Conservation (phyloP, 2,329 filamentous ascomycete genomes). For the Aureobasidium melanogenum region DNA sequence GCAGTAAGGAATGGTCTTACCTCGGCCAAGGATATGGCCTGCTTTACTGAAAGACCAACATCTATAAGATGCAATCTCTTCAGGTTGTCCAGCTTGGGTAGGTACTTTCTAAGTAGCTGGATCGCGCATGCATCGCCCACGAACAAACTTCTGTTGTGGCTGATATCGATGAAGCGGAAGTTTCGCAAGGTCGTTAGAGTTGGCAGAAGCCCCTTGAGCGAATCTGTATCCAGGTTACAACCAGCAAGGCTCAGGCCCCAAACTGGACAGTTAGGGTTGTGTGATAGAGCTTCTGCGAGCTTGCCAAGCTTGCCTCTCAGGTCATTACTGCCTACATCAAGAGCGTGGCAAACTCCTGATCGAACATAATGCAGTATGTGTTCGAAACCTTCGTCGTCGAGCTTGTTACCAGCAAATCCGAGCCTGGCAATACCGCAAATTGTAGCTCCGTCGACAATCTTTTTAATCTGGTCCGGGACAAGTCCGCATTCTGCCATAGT, state of each 20-base stretch:
- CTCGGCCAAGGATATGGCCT: slow-evolving; percentile 85
- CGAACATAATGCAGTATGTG: slow-evolving; percentile 70
- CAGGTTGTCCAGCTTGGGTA: slow-evolving; percentile 67
- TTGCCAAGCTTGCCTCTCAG: slow-evolving; percentile 38
- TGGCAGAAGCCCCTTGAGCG: slow-evolving; percentile 67
- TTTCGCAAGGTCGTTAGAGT: slow-evolving; percentile 59
- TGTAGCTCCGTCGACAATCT: slow-evolving; percentile 73
- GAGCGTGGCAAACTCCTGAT: slow-evolving; percentile 69
- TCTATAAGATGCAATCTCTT: slow-evolving; percentile 83
- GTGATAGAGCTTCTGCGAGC: slow-evolving; percentile 42
- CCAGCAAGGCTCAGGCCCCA: slow-evolving; percentile 81
- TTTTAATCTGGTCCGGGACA: slow-evolving; percentile 59
- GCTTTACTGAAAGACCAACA: slow-evolving; percentile 73
- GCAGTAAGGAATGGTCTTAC: background rate
- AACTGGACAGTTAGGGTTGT: slow-evolving; percentile 43
- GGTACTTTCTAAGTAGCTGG: slow-evolving; percentile 63
- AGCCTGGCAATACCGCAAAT: slow-evolving; percentile 69
- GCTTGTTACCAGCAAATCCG: slow-evolving; percentile 71
- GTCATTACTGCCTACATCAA: slow-evolving; percentile 85
- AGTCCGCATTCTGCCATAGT: slow-evolving; percentile 74
- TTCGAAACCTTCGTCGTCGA: slow-evolving; percentile 64
- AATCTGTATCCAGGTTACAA: slow-evolving; percentile 67
- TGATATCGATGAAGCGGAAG: slow-evolving; percentile 85
- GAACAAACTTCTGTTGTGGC: slow-evolving; percentile 79
- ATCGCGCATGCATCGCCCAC: slow-evolving; percentile 56